phyloP scores from a whole-genome alignment of 2,329 filamentous ascomycete genomes.

The Didymella exigua region DNA sequence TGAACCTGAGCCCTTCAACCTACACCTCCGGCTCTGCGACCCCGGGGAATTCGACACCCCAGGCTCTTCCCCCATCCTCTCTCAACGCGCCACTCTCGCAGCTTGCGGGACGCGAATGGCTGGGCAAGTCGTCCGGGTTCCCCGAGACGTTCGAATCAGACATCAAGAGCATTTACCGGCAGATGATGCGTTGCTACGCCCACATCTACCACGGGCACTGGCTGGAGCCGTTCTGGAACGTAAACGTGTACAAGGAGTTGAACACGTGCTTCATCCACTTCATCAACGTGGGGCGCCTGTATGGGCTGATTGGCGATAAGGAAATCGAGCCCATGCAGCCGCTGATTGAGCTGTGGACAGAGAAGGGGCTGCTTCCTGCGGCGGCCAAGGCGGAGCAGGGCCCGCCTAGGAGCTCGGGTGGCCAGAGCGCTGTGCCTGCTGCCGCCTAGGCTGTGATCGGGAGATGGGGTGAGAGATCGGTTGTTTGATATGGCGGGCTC shows the following conservation, averaged over 20 bases:
- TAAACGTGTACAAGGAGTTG: constrained; percentile 56
- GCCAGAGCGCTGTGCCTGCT: constrained; percentile 22
- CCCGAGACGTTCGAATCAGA: constrained; percentile 66
- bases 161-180: constrained; percentile 71
- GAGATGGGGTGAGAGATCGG: not conserved
- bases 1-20: constrained; percentile 67
- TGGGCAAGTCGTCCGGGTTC: constrained; percentile 84
- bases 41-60: constrained; percentile 50
- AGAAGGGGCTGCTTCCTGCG: constrained; percentile 80
- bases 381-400: constrained; percentile 27
- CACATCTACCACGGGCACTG: constrained; percentile 60
- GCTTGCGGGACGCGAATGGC: constrained; percentile 73
- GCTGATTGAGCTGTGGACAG: constrained; percentile 87
- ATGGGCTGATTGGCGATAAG: constrained; percentile 77
- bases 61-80: constrained; percentile 53
- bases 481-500: constrained; percentile 18
- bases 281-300: constrained; percentile 73
- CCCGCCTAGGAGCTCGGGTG: constrained; percentile 25
- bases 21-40: constrained; percentile 61
- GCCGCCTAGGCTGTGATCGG: constrained; percentile 14
- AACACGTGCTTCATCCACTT: constrained; percentile 62
- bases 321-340: constrained; percentile 97
- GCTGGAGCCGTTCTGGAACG: constrained; percentile 58
- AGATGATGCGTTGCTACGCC: constrained; percentile 62
- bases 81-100: constrained; percentile 64